These are phyloP conservation scores for Talaromyces atroroseus DNA, from an alignment of 2,329 filamentous ascomycete genomes.

Conservation along the genomic window DNA sequence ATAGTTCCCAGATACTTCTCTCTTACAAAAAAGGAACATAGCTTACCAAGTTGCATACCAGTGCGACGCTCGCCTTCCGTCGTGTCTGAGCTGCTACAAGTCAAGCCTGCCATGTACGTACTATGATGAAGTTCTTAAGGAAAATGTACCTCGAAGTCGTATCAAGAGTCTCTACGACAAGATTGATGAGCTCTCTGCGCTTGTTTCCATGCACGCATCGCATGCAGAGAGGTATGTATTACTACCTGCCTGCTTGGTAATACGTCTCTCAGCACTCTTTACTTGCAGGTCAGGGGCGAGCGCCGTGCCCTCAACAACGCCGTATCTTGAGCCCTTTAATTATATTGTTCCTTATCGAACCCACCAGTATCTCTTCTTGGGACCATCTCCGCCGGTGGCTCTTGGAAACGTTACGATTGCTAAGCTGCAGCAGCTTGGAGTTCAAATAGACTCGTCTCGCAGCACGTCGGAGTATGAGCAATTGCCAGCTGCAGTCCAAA, in stretches of 20 bases:
- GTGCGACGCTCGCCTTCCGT: slow-evolving; percentile 5
- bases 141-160: not conserved
- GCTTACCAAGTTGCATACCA: not conserved
- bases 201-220: not conserved
- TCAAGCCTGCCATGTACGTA: not conserved
- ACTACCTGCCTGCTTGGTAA: too few relatives aligned
- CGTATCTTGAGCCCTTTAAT: not conserved
- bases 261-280: not conserved
- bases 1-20: not conserved
- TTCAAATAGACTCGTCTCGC: not conserved
- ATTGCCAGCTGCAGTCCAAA: not conserved
- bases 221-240: not conserved
- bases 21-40: not conserved
- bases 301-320: not conserved
- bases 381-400: not conserved
- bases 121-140: not conserved
- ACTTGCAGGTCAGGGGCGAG: not conserved
- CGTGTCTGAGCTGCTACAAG: slow-evolving; percentile 2
- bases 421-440: not conserved
- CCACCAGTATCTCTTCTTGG: not conserved
- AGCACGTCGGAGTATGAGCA: not conserved
- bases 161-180: not conserved
- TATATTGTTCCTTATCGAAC: not conserved
- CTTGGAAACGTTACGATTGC: not conserved
- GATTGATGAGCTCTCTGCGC: not conserved